phyloP scores from a whole-genome alignment of 192 early-diverging fungal genomes.

The Coemansia sp. region DNA sequence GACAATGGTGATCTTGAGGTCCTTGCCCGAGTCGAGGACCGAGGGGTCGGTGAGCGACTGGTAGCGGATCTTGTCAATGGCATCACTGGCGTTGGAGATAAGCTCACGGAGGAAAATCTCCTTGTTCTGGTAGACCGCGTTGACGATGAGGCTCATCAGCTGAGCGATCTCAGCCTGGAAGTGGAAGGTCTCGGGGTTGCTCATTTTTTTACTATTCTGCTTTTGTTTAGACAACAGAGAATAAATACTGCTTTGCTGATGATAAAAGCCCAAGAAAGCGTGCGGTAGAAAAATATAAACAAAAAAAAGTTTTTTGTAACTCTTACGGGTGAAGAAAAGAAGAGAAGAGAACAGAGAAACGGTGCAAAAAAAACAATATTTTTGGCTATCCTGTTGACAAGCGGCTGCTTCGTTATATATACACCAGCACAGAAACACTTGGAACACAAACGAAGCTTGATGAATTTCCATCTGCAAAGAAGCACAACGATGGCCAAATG shows the following conservation, averaged over 20 bases:
- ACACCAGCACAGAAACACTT: background rate
- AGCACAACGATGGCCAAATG: background rate
- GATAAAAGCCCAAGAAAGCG: slow-evolving; percentile 6
- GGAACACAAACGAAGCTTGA: background rate
- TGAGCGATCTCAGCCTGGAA: slow-evolving; percentile 99
- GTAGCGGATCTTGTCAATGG: slow-evolving; percentile 98
- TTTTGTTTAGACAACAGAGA: background rate
- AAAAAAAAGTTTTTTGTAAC: slow-evolving; percentile 6
- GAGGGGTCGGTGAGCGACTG: slow-evolving; percentile 85
- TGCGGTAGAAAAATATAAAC: slow-evolving; percentile 12
- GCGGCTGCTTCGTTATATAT: background rate
- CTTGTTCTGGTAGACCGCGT: slow-evolving; percentile 99
- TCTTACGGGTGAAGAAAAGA: background rate
- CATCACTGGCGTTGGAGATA: slow-evolving; percentile 92
- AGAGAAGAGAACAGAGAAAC: slow-evolving; percentile 1
- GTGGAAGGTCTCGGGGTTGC: slow-evolving; percentile 73
- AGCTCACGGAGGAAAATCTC: slow-evolving; percentile 99
- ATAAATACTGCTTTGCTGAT: background rate
- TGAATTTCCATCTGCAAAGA: background rate
- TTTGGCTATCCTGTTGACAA: background rate
- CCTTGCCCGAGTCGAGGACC: slow-evolving; percentile 89
- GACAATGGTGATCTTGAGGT: slow-evolving; percentile 92
- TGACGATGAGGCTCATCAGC: slow-evolving; percentile 99
- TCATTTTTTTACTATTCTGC: slow-evolving; percentile 25
- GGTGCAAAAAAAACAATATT: background rate